phyloP scores from a whole-genome alignment of 148 eudicot species.

The Rhododendron simsii region DNA sequence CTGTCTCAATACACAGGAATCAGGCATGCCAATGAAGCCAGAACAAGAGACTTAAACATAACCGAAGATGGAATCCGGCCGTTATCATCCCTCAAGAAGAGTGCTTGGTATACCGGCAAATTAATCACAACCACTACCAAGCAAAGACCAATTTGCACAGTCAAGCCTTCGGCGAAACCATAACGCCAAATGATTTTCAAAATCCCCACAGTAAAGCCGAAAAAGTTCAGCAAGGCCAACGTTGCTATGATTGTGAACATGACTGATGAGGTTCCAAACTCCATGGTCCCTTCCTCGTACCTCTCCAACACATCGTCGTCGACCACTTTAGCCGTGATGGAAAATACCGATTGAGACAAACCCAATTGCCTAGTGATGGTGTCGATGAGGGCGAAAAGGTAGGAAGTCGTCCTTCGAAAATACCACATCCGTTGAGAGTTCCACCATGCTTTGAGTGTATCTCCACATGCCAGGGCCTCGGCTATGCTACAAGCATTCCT shows the following conservation, averaged over 20 bases:
- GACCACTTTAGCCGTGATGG: conserved; percentile 29
- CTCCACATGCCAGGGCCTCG: conserved; percentile 28
- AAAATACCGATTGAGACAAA: conserved; percentile 24
- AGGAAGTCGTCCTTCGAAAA: conserved; percentile 32
- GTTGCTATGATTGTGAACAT: conserved; percentile 28
- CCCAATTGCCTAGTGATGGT: conserved; percentile 22
- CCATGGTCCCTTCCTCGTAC: conserved; percentile 28
- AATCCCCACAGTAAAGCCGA: conserved; percentile 6
- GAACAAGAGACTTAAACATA: conserved; percentile 20
- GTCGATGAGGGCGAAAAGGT: conserved; percentile 29
- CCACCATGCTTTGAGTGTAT: conserved; percentile 38
- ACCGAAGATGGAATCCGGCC: conserved; percentile 34
- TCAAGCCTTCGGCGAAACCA: not conserved
- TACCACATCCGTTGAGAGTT: conserved; percentile 38
- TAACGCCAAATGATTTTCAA: not conserved
- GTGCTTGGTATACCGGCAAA: conserved; percentile 33
- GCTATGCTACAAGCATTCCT: conserved; percentile 19
- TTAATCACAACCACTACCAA: conserved; percentile 19
- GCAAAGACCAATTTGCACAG: conserved; percentile 21
- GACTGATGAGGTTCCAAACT: conserved; percentile 35
- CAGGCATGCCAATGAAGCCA: conserved; percentile 24
- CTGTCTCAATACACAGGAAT: conserved; percentile 16
- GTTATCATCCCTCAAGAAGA: conserved; percentile 29
- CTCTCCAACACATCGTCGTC: conserved; percentile 24
- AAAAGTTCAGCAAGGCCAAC: conserved; percentile 28